Base-by-base conservation (phyloP, 2,329 filamentous ascomycete species). In the Fusarium circinatum region DNA sequence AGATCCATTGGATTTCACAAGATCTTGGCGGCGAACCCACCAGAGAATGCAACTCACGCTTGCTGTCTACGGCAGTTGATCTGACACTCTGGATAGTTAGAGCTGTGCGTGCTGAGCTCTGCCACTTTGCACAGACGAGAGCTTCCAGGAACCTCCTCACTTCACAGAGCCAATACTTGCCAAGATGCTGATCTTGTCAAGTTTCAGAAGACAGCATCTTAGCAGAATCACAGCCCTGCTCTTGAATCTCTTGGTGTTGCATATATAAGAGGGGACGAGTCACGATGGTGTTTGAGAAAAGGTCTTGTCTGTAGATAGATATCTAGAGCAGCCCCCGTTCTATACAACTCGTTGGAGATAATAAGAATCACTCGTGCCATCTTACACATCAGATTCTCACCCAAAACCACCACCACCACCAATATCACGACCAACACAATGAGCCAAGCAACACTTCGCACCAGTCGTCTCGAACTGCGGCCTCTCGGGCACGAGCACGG, bases 161-260 rank as follows among this genome's bases (percentile, higher is more conserved):
- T 32, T 20, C n/a, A 22, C 32, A 44, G 48, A n/a, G 34, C 49
- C 49, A 69, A 34, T 26, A 49, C 20, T 28, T 65, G 70, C 70
- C 70, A 73, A 73, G 70, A 62, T 73, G 70, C 47, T 73, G 70
- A 73, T 73, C 70, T 73, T 62, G 51, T 54, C 56, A n/a, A 39
- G 55, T 73, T 73, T 66, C 70, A 71, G 60, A 65, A 42, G 44
- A 28, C 34, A 58, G 47, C 45, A 69, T 39, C 64, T 61, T 63
- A 68, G 42, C 51, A 58, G 41, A 59, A 70, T 54, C 41, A 30
- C 18, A 39, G 65, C 65, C 65, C 67, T 70, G 65, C 34, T 57
- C 42, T 66, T 56, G 48, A 36, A 34, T 32, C 55, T 62, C 38
- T 73, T 52, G 68, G 42, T 56, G 44, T 34, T 54, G 8, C 51